phyloP scores from a whole-genome alignment of 2,329 filamentous ascomycete genomes.

The Microsporum ferrugineum region DNA sequence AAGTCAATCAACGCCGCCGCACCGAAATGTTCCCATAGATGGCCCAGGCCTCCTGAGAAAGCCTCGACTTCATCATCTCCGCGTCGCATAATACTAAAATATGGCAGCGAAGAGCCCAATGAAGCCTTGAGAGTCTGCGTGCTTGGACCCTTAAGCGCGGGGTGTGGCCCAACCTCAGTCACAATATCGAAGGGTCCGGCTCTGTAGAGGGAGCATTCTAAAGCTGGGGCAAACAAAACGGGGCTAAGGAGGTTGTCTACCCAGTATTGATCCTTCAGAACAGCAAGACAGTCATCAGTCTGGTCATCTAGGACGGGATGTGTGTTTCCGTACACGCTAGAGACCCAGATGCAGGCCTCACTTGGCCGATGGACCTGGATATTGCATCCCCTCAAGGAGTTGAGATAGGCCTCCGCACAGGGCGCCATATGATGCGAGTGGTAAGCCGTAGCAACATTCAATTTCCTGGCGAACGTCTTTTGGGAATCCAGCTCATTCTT shows the following conservation, averaged over 20 bases:
- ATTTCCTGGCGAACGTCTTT: slow-evolving; percentile 29
- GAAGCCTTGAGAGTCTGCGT: slow-evolving; percentile 20
- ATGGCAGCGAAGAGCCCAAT: slow-evolving; percentile 9
- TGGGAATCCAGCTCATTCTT: slow-evolving; percentile 24
- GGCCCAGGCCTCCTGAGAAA: slow-evolving; percentile 9
- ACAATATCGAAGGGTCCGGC: slow-evolving; percentile 11
- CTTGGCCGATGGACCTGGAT: slow-evolving; percentile 1
- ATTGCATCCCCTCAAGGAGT: neutral
- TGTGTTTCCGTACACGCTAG: slow-evolving; percentile 19
- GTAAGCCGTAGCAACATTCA: slow-evolving; percentile 36
- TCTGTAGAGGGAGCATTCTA: slow-evolving; percentile 9
- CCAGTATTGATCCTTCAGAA: slow-evolving; percentile 25
- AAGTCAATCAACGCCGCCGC: neutral
- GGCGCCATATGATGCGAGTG: slow-evolving; percentile 34
- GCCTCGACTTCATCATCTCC: slow-evolving; percentile 13
- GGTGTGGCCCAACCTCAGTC: slow-evolving; percentile 30
- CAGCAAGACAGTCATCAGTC: neutral
- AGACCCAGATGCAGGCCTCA: slow-evolving; percentile 20
- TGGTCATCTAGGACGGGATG: slow-evolving; percentile 16
- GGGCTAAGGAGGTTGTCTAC: slow-evolving; percentile 27
- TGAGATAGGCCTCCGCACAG: slow-evolving; percentile 17
- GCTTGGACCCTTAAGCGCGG: slow-evolving; percentile 23
- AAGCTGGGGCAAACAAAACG: slow-evolving; percentile 26
- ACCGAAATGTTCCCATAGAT: slow-evolving; percentile 9
- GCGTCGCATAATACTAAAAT: slow-evolving; percentile 15